Base-by-base conservation (phyloP, 805 yeast species). In the Zygosaccharomyces kombuchaensis region DNA sequence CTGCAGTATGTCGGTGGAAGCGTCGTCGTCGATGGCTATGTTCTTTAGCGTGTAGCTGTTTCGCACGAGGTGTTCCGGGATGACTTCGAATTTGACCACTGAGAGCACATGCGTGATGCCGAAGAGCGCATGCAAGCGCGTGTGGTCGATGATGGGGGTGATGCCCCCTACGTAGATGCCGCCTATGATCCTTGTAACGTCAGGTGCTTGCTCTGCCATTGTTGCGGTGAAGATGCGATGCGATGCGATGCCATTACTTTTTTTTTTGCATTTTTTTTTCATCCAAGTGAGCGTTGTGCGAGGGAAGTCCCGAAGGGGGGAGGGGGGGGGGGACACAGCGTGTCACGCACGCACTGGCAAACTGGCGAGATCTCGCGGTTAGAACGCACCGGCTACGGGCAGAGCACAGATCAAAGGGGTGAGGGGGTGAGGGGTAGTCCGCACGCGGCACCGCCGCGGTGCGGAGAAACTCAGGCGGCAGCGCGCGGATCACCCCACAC, bases 141-240 rank as follows among this genome's bases (percentile, higher is more conserved):
- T 65, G 34, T 68, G 74, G 2, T 78, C 73, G 12, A 75, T 67
- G 17, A 89, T 67, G 0, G 96, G 85, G 41, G 76, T 78, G 16
- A 83, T 69, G 0, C 93, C 79, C 4, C 96, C 89, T 12, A 91
- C 65, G 65, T 81, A 86, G 1, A 91, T 74, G 7, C 82, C 82
- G 21, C 95, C 95, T n/a, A 87, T 65, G n/a, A 89, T 75, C 57
- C 95, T 72, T 45, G 77, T 58, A 9, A 59, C 34, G 47, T 62
- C 65, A 2, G 57, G 50, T 17, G 48, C 52, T n/a, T 38, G 38
- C 22, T 47, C 45, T 25, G 39, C 36, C 19, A 22, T 32, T 43
- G 41, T 42, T 35, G 32, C 21, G 14, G 26, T 30, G 21, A 19
- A 4, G 21, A 5, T 19, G 21, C 21, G 21, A 5, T 19, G 21